phyloP scores from a whole-genome alignment of 768 basidiomycete species.

The Pisolithus albus region DNA sequence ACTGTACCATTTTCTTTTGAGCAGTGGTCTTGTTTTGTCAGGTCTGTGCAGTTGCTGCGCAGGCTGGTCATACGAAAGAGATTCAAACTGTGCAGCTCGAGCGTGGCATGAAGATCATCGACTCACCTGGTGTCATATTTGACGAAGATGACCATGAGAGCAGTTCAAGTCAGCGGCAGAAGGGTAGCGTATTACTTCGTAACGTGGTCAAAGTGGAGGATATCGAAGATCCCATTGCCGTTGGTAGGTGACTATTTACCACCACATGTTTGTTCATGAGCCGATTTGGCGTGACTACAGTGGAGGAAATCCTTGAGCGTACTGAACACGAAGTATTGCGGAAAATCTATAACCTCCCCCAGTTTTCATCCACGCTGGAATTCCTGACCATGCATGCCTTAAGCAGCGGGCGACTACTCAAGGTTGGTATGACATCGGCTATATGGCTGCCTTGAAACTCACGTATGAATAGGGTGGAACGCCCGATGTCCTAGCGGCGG shows the following conservation, averaged over 20 bases:
- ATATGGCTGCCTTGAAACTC: not conserved
- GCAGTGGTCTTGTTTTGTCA: constrained; percentile 18
- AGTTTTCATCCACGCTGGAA: constrained; percentile 63
- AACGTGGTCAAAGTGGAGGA: constrained; percentile 91
- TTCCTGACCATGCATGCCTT: constrained; percentile 90
- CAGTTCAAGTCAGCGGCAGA: constrained; percentile 40
- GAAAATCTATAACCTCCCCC: constrained; percentile 81
- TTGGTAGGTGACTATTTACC: constrained; percentile 50
- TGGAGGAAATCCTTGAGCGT: constrained; percentile 78
- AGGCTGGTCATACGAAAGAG: constrained; percentile 90
- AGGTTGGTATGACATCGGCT: constrained; percentile 38
- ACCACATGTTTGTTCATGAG: not conserved
- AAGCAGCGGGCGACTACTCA: constrained; percentile 73
- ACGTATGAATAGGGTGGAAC: constrained; percentile 63
- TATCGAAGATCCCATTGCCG: constrained; percentile 81
- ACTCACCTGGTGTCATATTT: constrained; percentile 97
- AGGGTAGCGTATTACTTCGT: constrained; percentile 61
- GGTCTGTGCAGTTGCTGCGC: constrained; percentile 93
- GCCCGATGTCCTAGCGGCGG: constrained; percentile 77
- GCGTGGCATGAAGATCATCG: constrained; percentile 85
- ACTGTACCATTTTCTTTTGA: not conserved
- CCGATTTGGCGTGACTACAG: constrained; percentile 31
- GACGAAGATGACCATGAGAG: constrained; percentile 62
- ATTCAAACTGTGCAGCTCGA: constrained; percentile 89
- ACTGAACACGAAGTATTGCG: constrained; percentile 66